Conservation (phyloP, 345 rosid genomes). For the Euphorbia peplus region DNA sequence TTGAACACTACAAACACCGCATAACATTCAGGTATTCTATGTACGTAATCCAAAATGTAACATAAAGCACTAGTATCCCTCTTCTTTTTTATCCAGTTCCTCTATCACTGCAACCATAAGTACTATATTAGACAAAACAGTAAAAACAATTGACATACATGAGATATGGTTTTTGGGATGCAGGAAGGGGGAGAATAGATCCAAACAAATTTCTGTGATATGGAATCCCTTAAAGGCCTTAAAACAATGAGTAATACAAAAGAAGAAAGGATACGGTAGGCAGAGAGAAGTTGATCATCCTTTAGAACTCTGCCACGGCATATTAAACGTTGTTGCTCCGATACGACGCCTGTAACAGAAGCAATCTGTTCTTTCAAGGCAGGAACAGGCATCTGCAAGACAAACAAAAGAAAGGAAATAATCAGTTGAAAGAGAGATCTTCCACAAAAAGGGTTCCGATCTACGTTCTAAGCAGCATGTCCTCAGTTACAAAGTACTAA, state of each 20-base stretch:
- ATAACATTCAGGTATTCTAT: not conserved
- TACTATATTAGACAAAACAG: too few relatives aligned
- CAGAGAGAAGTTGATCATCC: slow-evolving; percentile 81
- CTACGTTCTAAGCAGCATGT: not conserved
- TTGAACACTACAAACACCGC: not conserved
- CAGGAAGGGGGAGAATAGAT: not conserved
- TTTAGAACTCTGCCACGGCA: slow-evolving; percentile 81
- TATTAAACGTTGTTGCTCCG: slow-evolving; percentile 72
- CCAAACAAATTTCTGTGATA: not conserved
- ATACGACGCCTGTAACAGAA: slow-evolving; percentile 64
- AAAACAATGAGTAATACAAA: not conserved
- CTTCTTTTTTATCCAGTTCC: too few relatives aligned
- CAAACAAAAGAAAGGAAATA: slow-evolving; percentile 10
- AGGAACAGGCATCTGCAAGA: slow-evolving; percentile 64
- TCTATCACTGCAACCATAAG: too few relatives aligned
- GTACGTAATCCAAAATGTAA: not conserved
- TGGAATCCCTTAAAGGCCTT: not conserved
- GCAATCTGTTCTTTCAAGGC: slow-evolving; percentile 78
- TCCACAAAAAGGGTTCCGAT: slow-evolving; percentile 6
- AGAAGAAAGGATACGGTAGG: slow-evolving; percentile 67
- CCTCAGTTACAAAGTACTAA: not conserved
- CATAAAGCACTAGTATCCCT: too few relatives aligned
- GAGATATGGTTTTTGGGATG: too few relatives aligned
- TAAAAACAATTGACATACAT: too few relatives aligned
- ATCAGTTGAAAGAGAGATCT: not conserved